Evolutionary conservation across 225 moss, liverwort and hornwort genomes (phyloP).

Genomic region (Bryoerythrophyllum caledonicum): DNA sequence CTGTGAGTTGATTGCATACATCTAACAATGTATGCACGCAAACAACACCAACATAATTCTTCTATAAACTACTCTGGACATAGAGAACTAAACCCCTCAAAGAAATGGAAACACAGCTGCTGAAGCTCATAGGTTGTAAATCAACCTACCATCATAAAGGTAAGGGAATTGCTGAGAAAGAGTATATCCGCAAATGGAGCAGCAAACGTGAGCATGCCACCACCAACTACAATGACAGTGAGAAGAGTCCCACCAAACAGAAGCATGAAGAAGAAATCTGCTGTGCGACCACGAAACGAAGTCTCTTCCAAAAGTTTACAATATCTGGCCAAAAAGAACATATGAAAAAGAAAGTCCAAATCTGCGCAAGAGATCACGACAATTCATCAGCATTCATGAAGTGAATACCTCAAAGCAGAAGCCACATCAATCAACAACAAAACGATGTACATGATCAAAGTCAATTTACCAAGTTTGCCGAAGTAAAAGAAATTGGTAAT

Average conservation of each 20-base stretch:
- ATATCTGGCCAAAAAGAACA: conserved; percentile 98
- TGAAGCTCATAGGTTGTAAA: conserved; percentile 4
- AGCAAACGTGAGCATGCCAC: conserved; percentile 84
- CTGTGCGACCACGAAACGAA: conserved; percentile 95
- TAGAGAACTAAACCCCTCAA: background rate
- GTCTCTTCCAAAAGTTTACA: conserved; percentile 97
- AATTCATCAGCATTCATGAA: conserved; percentile 5
- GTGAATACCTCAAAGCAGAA: conserved; percentile 13
- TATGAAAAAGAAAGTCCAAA: conserved; percentile 97
- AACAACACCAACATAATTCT: background rate
- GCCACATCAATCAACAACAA: background rate
- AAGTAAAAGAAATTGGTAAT: conserved; percentile 98
- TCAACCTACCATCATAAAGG: conserved; percentile 92
- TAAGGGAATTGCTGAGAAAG: conserved; percentile 95
- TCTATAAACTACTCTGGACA: background rate
- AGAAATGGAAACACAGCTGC: background rate
- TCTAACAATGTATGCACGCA: too few species aligned
- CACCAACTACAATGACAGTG: conserved; percentile 89
- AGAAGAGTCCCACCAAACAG: conserved; percentile 90
- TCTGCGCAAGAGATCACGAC: conserved; percentile 43
- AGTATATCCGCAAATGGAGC: conserved; percentile 89
- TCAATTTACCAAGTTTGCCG: conserved; percentile 81
- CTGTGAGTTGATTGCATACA: background rate
- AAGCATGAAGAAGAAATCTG: conserved; percentile 99
- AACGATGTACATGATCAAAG: background rate